Evolutionary conservation across 2,329 filamentous ascomycete species (phyloP), one percentile per base, ranked within the genome.

Genomic region (Lachnellula occidentalis): DNA sequence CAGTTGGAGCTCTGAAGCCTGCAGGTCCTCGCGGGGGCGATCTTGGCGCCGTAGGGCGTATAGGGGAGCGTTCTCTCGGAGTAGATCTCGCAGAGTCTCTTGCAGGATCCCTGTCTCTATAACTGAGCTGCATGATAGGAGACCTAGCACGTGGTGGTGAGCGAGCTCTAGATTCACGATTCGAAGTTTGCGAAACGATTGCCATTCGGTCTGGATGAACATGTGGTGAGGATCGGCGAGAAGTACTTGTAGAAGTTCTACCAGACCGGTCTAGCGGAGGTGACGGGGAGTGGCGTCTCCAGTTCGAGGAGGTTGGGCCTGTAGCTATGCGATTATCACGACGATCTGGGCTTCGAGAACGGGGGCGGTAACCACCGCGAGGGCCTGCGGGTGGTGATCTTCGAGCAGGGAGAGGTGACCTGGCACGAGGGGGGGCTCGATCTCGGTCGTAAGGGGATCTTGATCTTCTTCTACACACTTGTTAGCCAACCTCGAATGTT

Each of bases 171-270:
- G 56, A 37, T 37, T 67, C 64, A 27, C 66, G 71, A 24, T 65
- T 61, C 53, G 69, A 59, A 17, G 68, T 63, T 57, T 72, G 60
- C 39, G 72, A 41, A n/a, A 41, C 37, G 15, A 41, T n/a, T 41
- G 15, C 15, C 37, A 19, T 15, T 17, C 37, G 37, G 37, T 41
- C 37, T n/a, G 37, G 37, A 41, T 41, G 37, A 15, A 41, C 37
- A 41, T 73, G 78, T 15, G 83, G 83, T 5, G 83, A 86, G 8
- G 83, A 84, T 48, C 81, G 76, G 54, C 81, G 77, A 21, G 83
- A 86, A 31, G 79, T 82, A 19, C 78, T 82, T 19, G 71, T 76
- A 8, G 83, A 85, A 39, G 76, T 78, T 53, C 76, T 71, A 21
- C 75, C 78, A 21, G 78, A 73, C 49, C 78, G 75, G 39, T 74